Evolutionary conservation across 495 filamentous ascomycete genomes (phyloP).

Genomic region (Thermothielavioides terrestris): DNA sequence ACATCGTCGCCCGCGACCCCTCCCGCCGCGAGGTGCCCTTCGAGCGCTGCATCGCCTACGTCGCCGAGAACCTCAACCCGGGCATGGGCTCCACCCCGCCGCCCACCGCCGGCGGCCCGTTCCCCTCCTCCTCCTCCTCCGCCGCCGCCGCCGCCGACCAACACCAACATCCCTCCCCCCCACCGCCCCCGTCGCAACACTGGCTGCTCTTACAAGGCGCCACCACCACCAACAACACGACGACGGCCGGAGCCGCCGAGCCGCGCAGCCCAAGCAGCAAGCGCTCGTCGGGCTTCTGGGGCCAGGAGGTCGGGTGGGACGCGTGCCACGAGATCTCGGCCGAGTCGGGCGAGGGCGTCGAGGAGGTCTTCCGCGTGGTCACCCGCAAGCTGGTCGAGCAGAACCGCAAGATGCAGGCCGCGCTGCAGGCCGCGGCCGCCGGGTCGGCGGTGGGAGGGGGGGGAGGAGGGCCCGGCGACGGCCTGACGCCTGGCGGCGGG

Average conservation of each 20-base stretch:
- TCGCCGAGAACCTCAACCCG: conserved; percentile 78
- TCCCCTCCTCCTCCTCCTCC: conserved; percentile 39
- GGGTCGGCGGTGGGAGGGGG: conserved; percentile 21
- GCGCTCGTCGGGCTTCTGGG: conserved; percentile 78
- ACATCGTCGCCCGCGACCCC: conserved; percentile 79
- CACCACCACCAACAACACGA: background rate
- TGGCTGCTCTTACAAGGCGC: background rate
- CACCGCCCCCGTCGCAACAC: background rate
- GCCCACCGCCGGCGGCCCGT: conserved; percentile 32
- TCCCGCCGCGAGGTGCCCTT: conserved; percentile 72
- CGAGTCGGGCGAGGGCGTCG: conserved; percentile 89
- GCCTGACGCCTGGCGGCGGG: conserved; percentile 23
- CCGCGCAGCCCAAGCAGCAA: conserved; percentile 64
- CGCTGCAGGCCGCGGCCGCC: conserved; percentile 39
- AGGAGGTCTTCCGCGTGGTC: conserved; percentile 94
- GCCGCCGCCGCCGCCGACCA: background rate
- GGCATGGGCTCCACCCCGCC: conserved; percentile 55
- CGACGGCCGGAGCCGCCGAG: conserved; percentile 24
- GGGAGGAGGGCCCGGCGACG: background rate
- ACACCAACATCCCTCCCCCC: background rate
- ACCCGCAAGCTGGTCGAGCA: conserved; percentile 92
- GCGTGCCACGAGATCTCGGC: conserved; percentile 95
- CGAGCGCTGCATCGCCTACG: conserved; percentile 88
- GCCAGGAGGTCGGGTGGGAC: conserved; percentile 87
- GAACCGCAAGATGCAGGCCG: conserved; percentile 59